Evolutionary conservation across 1,284 basidiomycete species (phyloP).

Genomic region (Puccinia triticina): DNA sequence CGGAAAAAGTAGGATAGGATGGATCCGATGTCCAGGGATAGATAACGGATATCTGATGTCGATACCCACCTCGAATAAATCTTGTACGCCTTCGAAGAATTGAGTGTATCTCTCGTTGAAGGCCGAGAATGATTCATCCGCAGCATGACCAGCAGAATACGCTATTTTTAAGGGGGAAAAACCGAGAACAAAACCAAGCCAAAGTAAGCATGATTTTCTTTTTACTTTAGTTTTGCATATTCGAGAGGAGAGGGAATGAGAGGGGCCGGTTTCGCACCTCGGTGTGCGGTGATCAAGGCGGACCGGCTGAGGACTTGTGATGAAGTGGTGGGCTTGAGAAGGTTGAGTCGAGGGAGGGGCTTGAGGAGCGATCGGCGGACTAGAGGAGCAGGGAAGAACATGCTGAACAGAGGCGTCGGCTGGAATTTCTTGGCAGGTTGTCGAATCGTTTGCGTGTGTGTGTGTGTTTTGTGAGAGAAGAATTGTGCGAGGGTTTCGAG

Average conservation of each 20-base stretch:
- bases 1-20: no score
- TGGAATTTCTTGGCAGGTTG: neutral
- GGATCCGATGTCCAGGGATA: no score
- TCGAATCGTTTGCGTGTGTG: neutral
- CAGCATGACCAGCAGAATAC: slow-evolving; percentile 57
- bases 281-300: neutral
- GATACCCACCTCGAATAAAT: slow-evolving; percentile 76
- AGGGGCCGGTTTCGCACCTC: neutral
- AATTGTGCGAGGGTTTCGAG: no score
- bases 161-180: neutral
- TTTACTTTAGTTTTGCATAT: neutral
- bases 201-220: neutral
- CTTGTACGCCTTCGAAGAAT: slow-evolving; percentile 89
- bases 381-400: slow-evolving; percentile 21
- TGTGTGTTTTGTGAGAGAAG: neutral
- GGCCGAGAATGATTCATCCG: slow-evolving; percentile 87
- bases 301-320: neutral
- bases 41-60: no score
- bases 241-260: neutral
- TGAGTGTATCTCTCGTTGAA: slow-evolving; percentile 90
- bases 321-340: neutral
- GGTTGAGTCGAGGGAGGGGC: neutral
- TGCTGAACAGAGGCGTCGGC: neutral
- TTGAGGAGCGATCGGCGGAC: slow-evolving; percentile 3
- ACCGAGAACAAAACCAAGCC: neutral